These are phyloP conservation scores for Lasiodiplodia gonubiensis DNA, from an alignment of 2,329 filamentous ascomycete genomes.

Conservation along the genomic window DNA sequence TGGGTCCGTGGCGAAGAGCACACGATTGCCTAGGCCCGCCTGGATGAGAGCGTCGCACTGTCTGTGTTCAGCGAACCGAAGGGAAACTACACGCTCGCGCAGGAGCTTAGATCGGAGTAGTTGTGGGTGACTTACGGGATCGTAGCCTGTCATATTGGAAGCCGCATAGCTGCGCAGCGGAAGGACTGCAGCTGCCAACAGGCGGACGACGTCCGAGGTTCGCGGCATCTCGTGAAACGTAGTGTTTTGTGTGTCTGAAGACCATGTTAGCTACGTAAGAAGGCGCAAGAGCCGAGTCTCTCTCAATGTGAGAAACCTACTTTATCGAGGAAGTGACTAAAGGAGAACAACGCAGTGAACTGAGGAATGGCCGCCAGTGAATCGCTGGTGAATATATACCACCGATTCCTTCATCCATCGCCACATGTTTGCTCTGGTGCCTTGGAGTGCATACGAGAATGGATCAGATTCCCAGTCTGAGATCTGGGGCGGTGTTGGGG, in stretches of 20 bases:
- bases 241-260: not conserved
- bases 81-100: too few relatives aligned
- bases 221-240: not conserved
- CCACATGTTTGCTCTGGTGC: not conserved
- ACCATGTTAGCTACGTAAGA: not conserved
- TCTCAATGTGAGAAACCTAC: not conserved
- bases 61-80: too few relatives aligned
- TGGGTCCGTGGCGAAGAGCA: not conserved
- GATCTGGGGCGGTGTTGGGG: not conserved
- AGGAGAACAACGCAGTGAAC: not conserved
- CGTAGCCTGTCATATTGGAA: not conserved
- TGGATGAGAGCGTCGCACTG: conserved; percentile 4
- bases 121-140: not conserved
- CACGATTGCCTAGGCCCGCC: not conserved
- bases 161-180: not conserved
- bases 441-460: not conserved
- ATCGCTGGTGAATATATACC: not conserved
- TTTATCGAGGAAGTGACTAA: not conserved
- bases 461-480: not conserved
- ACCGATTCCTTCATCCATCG: not conserved
- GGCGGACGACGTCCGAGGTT: not conserved
- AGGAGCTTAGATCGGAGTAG: too few relatives aligned
- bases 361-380: not conserved
- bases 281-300: not conserved
- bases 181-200: not conserved